phyloP scores from a whole-genome alignment of 208 protist genomes.

The Jaenimonas drosophilae region DNA sequence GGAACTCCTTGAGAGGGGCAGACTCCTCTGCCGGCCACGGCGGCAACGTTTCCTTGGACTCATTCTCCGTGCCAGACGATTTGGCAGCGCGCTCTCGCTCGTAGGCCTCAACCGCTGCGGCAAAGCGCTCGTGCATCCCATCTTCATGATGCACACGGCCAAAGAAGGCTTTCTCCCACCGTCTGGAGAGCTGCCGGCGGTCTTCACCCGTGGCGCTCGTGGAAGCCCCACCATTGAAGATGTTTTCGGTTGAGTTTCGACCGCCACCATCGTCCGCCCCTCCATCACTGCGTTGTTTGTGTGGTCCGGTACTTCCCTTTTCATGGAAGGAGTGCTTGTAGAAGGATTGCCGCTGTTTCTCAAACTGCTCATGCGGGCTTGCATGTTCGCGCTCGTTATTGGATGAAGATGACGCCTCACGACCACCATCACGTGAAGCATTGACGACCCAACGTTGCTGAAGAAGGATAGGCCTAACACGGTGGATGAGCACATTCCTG shows the following conservation, averaged over 20 bases:
- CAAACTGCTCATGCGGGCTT: slow-evolving; percentile 2
- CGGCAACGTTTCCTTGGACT: slow-evolving; percentile 8
- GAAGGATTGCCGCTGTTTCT: slow-evolving; percentile 5
- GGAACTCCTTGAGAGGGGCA: slow-evolving; percentile 46
- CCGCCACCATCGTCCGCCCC: not conserved
- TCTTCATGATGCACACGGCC: slow-evolving; percentile 69
- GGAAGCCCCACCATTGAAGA: not conserved
- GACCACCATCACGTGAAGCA: too few relatives aligned
- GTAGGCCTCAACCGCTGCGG: slow-evolving; percentile 34
- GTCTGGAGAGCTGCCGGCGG: slow-evolving; percentile 32
- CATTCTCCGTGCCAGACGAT: too few relatives aligned
- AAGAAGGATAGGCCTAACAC: too few relatives aligned
- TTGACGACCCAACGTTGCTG: too few relatives aligned
- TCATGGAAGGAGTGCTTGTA: slow-evolving; percentile 40
- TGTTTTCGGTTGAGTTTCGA: slow-evolving; percentile 1
- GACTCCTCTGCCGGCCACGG: slow-evolving; percentile 65
- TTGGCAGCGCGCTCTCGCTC: too few relatives aligned
- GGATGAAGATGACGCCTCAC: too few relatives aligned
- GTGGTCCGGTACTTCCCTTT: slow-evolving; percentile 13
- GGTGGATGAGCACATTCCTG: too few relatives aligned
- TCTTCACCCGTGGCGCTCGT: slow-evolving; percentile 41
- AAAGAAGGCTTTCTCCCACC: slow-evolving; percentile 87
- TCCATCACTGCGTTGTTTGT: not conserved
- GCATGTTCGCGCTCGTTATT: too few relatives aligned
- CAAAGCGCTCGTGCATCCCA: slow-evolving; percentile 71